Conservation (phyloP, 2,329 filamentous ascomycete genomes). For the Ilyonectria sp. region DNA sequence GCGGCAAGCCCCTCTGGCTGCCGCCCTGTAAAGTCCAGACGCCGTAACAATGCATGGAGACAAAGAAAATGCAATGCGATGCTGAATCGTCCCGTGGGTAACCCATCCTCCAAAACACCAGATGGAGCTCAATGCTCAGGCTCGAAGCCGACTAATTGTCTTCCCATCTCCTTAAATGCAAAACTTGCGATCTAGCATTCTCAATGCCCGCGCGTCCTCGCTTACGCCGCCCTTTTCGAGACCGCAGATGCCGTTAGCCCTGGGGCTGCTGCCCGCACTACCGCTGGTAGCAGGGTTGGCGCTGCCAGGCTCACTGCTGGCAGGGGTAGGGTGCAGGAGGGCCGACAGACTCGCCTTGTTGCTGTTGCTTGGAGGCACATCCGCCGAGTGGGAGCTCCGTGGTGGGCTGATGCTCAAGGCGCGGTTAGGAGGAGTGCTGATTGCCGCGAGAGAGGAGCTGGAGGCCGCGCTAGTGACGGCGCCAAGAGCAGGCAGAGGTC, state of each 20-base stretch:
- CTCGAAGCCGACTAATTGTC: background rate
- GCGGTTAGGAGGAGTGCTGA: constrained; percentile 62
- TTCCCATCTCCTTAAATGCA: constrained; percentile 47
- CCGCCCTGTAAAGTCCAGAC: constrained; percentile 42
- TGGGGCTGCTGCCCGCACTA: constrained; percentile 60
- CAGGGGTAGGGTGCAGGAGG: constrained; percentile 66
- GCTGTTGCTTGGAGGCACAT: constrained; percentile 38
- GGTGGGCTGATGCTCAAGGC: constrained; percentile 66
- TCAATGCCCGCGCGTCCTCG: constrained; percentile 76
- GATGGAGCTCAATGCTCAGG: background rate
- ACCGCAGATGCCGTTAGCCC: constrained; percentile 44
- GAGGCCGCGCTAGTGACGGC: constrained; percentile 50
- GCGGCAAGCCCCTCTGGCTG: constrained; percentile 40
- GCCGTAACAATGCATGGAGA: constrained; percentile 46
- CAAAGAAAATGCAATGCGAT: constrained; percentile 32
- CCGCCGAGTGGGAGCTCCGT: constrained; percentile 57
- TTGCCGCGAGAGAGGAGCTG: constrained; percentile 47
- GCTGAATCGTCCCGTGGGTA: constrained; percentile 19
- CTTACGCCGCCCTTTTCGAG: constrained; percentile 62
- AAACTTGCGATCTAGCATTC: constrained; percentile 76
- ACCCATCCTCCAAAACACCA: constrained; percentile 3
- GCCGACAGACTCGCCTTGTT: constrained; percentile 65
- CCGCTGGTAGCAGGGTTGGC: constrained; percentile 59
- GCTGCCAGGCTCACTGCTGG: constrained; percentile 62
- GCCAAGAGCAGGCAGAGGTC: constrained; percentile 61